phyloP scores from a whole-genome alignment of 2,329 filamentous ascomycete genomes.

The Mycosphaerella sp. region DNA sequence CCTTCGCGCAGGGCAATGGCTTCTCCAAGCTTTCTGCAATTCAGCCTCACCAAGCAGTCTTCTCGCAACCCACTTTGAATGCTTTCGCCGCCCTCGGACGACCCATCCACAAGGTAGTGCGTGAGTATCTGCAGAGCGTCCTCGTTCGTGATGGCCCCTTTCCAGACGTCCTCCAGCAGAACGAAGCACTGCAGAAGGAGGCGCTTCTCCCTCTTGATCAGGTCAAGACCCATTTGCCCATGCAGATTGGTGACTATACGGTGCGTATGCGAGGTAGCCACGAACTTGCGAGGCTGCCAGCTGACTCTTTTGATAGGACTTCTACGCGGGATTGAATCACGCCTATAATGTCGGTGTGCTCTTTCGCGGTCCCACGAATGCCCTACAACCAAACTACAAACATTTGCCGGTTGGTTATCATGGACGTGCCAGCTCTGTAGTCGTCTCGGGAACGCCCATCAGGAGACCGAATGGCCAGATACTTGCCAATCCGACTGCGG shows the following conservation, averaged over 20 bases:
- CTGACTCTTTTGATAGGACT: constrained; percentile 52
- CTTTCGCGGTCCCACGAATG: constrained; percentile 65
- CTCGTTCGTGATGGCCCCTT: constrained; percentile 55
- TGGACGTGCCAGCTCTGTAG: constrained; percentile 67
- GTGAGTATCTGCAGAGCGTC: constrained; percentile 61
- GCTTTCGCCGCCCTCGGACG: constrained; percentile 67
- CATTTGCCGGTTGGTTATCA: constrained; percentile 79
- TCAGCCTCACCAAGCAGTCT: constrained; percentile 54
- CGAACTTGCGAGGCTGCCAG: background rate
- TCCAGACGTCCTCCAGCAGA: constrained; percentile 57
- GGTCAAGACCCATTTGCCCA: constrained; percentile 62
- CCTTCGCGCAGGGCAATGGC: constrained; percentile 53
- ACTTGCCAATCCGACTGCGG: constrained; percentile 55
- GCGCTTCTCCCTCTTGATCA: constrained; percentile 54
- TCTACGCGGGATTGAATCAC: constrained; percentile 75
- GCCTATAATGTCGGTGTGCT: constrained; percentile 66
- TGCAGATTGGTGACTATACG: constrained; percentile 69
- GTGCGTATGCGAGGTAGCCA: constrained; percentile 4
- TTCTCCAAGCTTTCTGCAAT: constrained; percentile 54
- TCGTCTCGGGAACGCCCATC: constrained; percentile 67
- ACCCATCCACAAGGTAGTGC: constrained; percentile 60
- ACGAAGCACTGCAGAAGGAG: constrained; percentile 50
- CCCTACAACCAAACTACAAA: constrained; percentile 73
- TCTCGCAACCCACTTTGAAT: constrained; percentile 61
- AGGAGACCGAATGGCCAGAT: constrained; percentile 71